These are phyloP conservation scores for Geoglossum cookeanum DNA, from an alignment of 2,329 filamentous ascomycete genomes.

Conservation along the genomic window DNA sequence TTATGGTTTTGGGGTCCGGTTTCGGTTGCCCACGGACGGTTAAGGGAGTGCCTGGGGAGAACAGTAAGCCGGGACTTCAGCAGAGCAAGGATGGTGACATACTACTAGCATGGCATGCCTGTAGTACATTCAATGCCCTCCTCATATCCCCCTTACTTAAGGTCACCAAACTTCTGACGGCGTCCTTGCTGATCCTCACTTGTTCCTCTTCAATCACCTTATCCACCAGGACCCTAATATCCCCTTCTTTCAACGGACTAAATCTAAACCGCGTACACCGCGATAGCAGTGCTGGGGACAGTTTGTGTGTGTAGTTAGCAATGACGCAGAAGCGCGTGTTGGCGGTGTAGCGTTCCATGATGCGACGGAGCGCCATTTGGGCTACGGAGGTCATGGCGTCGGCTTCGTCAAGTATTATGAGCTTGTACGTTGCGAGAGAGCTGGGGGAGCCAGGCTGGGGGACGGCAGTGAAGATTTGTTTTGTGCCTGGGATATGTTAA, in stretches of 20 bases:
- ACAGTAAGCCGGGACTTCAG: neutral
- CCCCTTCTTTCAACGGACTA: constrained; percentile 72
- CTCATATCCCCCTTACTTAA: constrained; percentile 95
- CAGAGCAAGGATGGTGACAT: constrained; percentile 18
- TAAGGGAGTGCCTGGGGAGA: constrained; percentile 43
- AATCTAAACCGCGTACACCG: constrained; percentile 91
- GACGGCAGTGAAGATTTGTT: constrained; percentile 75
- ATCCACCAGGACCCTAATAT: constrained; percentile 73
- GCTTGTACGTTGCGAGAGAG: constrained; percentile 61
- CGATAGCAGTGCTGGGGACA: constrained; percentile 79
- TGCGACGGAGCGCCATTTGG: constrained; percentile 88
- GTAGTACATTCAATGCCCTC: constrained; percentile 79
- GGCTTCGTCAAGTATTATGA: constrained; percentile 96
- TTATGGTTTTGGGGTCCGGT: constrained; percentile 35
- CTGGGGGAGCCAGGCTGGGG: constrained; percentile 24
- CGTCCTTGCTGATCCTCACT: constrained; percentile 65
- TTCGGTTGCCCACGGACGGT: constrained; percentile 29
- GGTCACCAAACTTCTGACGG: constrained; percentile 63
- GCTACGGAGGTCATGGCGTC: constrained; percentile 98
- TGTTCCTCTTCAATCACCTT: constrained; percentile 75
- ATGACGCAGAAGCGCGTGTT: constrained; percentile 98
- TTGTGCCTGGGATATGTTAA: constrained; percentile 35
- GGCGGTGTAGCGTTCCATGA: constrained; percentile 98
- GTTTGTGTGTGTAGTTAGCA: constrained; percentile 96
- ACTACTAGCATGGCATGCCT: constrained; percentile 91